Evolutionary conservation across 257 asterid species (phyloP).

Genomic region (Jasminum sambac): DNA sequence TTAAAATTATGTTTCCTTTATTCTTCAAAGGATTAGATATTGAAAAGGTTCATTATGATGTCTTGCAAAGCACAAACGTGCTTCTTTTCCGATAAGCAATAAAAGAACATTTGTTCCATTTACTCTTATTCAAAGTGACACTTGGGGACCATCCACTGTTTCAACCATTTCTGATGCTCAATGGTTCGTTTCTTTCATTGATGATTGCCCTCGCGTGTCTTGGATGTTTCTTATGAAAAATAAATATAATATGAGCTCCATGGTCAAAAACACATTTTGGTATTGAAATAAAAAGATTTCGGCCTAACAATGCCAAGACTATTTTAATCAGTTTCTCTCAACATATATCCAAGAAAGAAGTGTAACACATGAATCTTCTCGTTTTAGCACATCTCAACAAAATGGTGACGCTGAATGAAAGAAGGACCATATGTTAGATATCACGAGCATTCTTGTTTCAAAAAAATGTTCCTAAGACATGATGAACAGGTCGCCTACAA

Average conservation of each 20-base stretch:
- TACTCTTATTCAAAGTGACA: slow-evolving; percentile 4
- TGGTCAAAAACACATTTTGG: slow-evolving; percentile 4
- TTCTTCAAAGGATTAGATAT: too few species aligned
- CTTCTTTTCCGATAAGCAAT: neutral
- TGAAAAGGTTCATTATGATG: too few species aligned
- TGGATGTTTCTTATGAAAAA: neutral
- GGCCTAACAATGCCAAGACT: slow-evolving; percentile 10
- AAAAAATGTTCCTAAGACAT: neutral
- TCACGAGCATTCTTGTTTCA: neutral
- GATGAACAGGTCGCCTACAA: slow-evolving; percentile 4
- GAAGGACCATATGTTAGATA: neutral
- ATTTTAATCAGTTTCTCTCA: neutral
- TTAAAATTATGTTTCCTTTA: too few species aligned
- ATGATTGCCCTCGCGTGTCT: neutral
- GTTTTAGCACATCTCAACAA: neutral
- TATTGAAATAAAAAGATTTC: neutral
- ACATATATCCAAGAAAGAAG: neutral
- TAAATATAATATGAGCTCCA: neutral
- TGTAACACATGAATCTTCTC: neutral
- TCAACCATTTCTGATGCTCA: neutral
- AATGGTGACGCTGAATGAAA: neutral
- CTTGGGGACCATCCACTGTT: neutral
- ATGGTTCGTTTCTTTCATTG: neutral
- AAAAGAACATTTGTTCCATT: slow-evolving; percentile 3
- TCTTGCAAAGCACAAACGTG: too few species aligned